These are phyloP conservation scores for Eutrema heterophyllum DNA, from an alignment of 345 rosid genomes.

Conservation along the genomic window DNA sequence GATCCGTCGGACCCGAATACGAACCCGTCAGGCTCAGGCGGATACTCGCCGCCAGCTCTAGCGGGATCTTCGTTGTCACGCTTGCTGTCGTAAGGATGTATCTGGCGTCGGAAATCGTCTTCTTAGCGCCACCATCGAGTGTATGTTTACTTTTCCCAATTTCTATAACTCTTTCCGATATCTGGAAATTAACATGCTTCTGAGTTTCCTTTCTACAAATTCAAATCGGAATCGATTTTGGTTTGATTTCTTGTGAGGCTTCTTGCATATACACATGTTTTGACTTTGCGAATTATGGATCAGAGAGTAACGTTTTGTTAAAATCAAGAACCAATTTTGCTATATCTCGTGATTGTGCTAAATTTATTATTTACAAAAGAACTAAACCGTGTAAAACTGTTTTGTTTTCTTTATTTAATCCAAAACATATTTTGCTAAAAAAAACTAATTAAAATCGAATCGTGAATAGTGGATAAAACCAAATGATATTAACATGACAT, in stretches of 20 bases:
- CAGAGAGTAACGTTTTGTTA: background rate
- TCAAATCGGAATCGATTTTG: background rate
- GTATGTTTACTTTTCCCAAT: slow-evolving; percentile 24
- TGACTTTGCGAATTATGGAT: background rate
- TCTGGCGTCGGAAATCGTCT: slow-evolving; percentile 85
- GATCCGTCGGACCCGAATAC: slow-evolving; percentile 52
- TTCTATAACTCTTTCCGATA: background rate
- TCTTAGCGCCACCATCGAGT: slow-evolving; percentile 96
- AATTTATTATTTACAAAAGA: no score
- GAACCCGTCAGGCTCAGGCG: slow-evolving; percentile 60
- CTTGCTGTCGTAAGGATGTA: slow-evolving; percentile 91
- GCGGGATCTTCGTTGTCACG: slow-evolving; percentile 77
- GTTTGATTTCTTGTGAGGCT: slow-evolving; percentile 2
- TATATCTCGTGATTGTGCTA: no score
- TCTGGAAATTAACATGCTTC: slow-evolving; percentile 32
- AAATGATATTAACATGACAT: no score
- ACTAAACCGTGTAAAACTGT: no score
- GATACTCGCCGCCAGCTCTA: slow-evolving; percentile 54
- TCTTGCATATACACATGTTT: background rate
- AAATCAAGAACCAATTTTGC: background rate
- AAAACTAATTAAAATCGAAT: no score
- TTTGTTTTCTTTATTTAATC: no score
- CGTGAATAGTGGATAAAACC: no score
- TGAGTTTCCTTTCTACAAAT: background rate
- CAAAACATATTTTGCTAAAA: no score